Evolutionary conservation across 306 rosid species (phyloP), one percentile per base, ranked within the genome.

Genomic region (Casuarina glauca): DNA sequence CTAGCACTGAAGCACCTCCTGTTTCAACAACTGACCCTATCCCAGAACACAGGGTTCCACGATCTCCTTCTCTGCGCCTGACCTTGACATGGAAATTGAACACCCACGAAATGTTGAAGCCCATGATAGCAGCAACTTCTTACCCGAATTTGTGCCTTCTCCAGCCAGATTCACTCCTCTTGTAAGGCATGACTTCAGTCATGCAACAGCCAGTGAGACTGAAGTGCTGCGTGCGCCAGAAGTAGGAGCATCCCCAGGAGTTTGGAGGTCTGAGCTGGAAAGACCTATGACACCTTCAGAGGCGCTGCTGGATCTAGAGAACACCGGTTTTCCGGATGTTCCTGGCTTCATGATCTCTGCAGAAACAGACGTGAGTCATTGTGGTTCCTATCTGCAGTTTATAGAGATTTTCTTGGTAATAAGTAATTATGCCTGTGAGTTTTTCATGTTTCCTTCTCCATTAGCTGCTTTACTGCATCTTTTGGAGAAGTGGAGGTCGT

Each of bases 291-390:
- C 82, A 51, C 36, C 15, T 55, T 19, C 39, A 0, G 81, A 70
- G 7, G 86, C 74, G 77, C 76, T 54, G 53, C 45, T 64, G 6
- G 80, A 44, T 72, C 57, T 20, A n/a, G 86, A 82, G 58, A 54
- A 75, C 76, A 53, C 79, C 17, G 86, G 54, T 76, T 85, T 78
- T 62, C 83, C 88, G 16, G 85, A 83, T 77, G 72, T 80, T 73
- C 84, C 79, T 11, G 88, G 80, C 36, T 55, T 80, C 35, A 77
- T 50, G 54, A 74, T 78, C 82, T 70, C 88, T 61, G 66, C 85
- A 5, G 88, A 84, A n/a, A 74, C 81, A 35, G 91, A 88, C 51
- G 98, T 91, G 83, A 85, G 97, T 76, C 61, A 42, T 79, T 62
- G 46, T 72, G 81, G 19, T 9, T 66, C 19, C 9, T 50, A 42